Percentiles rank a stretch among this genome's conserved stretches.
These are phyloP conservation scores for Porphyrellus cyaneotinctus DNA, from an alignment of 768 basidiomycete genomes.

Conservation along the genomic window DNA sequence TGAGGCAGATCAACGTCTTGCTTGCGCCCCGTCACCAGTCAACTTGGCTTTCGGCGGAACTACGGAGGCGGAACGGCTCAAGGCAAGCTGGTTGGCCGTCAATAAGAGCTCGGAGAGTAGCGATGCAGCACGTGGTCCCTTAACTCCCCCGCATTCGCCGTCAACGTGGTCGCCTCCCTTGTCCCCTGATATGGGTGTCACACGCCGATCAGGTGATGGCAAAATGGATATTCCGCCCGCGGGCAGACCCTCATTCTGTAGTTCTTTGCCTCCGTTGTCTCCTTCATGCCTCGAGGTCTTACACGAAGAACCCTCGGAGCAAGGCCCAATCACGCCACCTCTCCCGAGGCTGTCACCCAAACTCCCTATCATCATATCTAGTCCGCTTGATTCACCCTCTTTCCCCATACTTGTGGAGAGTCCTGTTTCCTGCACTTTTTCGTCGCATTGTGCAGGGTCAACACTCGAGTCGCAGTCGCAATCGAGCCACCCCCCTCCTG, in stretches of 20 bases:
- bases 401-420: constrained; percentile 19
- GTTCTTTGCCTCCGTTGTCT: constrained; percentile 21
- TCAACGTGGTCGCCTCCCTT: not conserved
- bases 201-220: constrained; percentile 10
- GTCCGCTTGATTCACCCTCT: constrained; percentile 1
- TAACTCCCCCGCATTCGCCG: constrained; percentile 1
- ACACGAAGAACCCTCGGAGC: constrained; percentile 27
- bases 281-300: constrained; percentile 28
- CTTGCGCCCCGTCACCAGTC: constrained; percentile 34
- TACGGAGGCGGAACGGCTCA: constrained; percentile 51
- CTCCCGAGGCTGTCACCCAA: not conserved
- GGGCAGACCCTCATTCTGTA: constrained; percentile 23
- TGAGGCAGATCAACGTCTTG: constrained; percentile 40
- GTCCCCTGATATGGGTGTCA: constrained; percentile 1
- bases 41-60: constrained; percentile 15
- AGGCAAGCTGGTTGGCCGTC: constrained; percentile 49
- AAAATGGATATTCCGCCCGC: constrained; percentile 7
- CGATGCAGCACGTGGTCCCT: constrained; percentile 19
- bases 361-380: constrained; percentile 21
- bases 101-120: constrained; percentile 28
- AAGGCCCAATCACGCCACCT: constrained; percentile 14
- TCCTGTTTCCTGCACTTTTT: constrained; percentile 23
- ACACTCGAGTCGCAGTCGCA: constrained; percentile 13
- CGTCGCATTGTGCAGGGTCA: constrained; percentile 18
- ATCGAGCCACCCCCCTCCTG: not conserved